Conservation (phyloP, 1,284 basidiomycete species). For the Ustilago lituana region DNA sequence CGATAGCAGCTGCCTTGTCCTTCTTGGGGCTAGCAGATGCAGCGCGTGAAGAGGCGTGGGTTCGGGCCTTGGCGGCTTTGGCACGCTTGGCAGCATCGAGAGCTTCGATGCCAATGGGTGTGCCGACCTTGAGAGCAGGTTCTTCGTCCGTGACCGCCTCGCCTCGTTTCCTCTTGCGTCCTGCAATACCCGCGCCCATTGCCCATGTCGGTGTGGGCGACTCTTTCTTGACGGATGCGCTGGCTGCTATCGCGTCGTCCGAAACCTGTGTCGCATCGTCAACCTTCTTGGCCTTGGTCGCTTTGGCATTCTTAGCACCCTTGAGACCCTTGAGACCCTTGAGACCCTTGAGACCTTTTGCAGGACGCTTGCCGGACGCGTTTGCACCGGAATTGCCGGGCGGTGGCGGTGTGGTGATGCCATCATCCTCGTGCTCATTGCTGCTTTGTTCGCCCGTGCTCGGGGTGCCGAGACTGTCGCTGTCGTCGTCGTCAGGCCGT, state of each 20-base stretch:
- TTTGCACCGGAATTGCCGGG: conserved; percentile 9
- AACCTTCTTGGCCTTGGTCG: conserved; percentile 16
- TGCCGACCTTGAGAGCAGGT: conserved; percentile 57
- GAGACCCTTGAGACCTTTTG: conserved; percentile 44
- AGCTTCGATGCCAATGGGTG: conserved; percentile 63
- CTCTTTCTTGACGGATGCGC: conserved; percentile 74
- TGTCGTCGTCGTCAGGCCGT: conserved; percentile 28
- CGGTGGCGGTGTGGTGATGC: conserved; percentile 22
- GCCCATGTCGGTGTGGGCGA: conserved; percentile 69
- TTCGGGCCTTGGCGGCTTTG: conserved; percentile 49
- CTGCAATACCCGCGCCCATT: conserved; percentile 48
- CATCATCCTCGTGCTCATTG: conserved; percentile 25
- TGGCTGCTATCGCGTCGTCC: conserved; percentile 65
- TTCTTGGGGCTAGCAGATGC: conserved; percentile 34
- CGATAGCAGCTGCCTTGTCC: conserved; percentile 2
- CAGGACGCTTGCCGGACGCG: conserved; percentile 22
- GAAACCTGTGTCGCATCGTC: conserved; percentile 68
- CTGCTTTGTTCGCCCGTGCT: conserved; percentile 33
- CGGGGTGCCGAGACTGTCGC: conserved; percentile 47
- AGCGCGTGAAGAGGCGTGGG: conserved; percentile 21
- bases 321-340: conserved; percentile 50
- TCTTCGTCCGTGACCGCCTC: conserved; percentile 47
- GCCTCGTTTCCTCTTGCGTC: conserved; percentile 60
- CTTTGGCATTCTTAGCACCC: conserved; percentile 36
- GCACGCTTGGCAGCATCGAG: conserved; percentile 52